phyloP scores from a whole-genome alignment of 352 stramenopile genomes.

The Pythium aristosporum region DNA sequence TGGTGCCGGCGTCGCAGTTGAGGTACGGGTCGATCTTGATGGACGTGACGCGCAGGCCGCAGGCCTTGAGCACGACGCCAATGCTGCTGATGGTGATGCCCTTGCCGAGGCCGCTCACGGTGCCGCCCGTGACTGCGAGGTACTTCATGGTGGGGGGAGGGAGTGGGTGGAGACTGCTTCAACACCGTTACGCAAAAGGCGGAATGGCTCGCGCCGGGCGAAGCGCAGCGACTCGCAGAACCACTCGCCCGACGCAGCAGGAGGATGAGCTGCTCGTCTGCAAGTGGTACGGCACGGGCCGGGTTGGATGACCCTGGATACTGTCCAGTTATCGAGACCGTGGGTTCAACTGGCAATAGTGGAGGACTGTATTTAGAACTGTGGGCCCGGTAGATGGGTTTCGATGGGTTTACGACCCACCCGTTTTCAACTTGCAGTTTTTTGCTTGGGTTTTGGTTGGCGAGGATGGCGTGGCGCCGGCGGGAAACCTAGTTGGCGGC shows the following conservation, averaged over 20 bases:
- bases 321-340: not conserved
- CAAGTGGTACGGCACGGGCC: constrained; percentile 24
- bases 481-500: constrained; percentile 13
- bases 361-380: not conserved
- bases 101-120: constrained; percentile 98
- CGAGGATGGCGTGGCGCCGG: constrained; percentile 17
- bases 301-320: not conserved
- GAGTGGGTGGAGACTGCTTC: constrained; percentile 15
- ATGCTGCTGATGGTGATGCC: constrained; percentile 99
- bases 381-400: constrained; percentile 2
- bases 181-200: constrained; percentile 24
- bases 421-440: not conserved
- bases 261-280: constrained; percentile 13
- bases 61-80: constrained; percentile 96
- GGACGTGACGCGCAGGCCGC: constrained; percentile 93
- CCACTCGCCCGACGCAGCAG: constrained; percentile 2
- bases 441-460: constrained; percentile 15
- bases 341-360: not conserved
- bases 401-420: constrained; percentile 3
- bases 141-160: constrained; percentile 91
- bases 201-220: constrained; percentile 12
- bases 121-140: constrained; percentile 97
- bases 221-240: constrained; percentile 3
- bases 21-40: constrained; percentile 99
- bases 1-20: constrained; percentile 98